phyloP scores from a whole-genome alignment of 2,329 filamentous ascomycete species.

The Colletotrichum navitas region DNA sequence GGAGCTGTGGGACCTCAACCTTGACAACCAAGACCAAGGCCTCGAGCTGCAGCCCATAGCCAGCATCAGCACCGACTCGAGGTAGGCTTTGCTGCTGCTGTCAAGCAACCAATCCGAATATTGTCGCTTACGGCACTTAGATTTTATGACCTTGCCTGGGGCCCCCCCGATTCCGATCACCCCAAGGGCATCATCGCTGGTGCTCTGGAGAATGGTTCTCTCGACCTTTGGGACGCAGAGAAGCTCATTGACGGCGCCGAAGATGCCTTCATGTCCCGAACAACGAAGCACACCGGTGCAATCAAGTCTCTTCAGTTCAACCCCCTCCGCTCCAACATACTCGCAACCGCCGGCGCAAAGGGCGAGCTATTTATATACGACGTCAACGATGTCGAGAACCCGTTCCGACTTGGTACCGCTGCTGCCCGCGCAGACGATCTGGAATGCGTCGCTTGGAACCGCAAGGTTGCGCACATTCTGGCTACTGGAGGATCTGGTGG shows the following conservation, averaged over 20 bases:
- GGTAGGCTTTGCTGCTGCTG: conserved; percentile 64
- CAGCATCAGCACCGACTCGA: conserved; percentile 88
- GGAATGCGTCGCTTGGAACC: conserved; percentile 98
- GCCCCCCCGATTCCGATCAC: conserved; percentile 81
- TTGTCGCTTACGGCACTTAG: conserved; percentile 59
- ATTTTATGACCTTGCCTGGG: conserved; percentile 98
- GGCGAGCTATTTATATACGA: conserved; percentile 98
- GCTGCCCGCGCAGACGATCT: conserved; percentile 94
- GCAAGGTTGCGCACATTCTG: conserved; percentile 95
- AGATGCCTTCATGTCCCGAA: conserved; percentile 87
- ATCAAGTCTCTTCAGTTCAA: conserved; percentile 99
- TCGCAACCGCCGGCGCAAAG: conserved; percentile 93
- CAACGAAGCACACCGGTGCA: conserved; percentile 89
- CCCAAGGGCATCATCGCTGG: conserved; percentile 93
- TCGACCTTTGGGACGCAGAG: conserved; percentile 93
- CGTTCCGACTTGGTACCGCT: conserved; percentile 88
- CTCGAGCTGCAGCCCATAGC: conserved; percentile 88
- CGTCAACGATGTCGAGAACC: conserved; percentile 87
- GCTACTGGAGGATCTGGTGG: conserved; percentile 93
- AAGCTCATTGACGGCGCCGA: conserved; percentile 69
- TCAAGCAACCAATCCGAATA: conserved; percentile 7
- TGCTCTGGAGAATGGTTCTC: conserved; percentile 91
- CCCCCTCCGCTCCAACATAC: conserved; percentile 87
- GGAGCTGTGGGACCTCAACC: conserved; percentile 93
- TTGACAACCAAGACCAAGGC: conserved; percentile 81